Evolutionary conservation across 2,329 filamentous ascomycete genomes (phyloP), one percentile per base, ranked within the genome.

Genomic region (Aotearoamyces nothofagi): DNA sequence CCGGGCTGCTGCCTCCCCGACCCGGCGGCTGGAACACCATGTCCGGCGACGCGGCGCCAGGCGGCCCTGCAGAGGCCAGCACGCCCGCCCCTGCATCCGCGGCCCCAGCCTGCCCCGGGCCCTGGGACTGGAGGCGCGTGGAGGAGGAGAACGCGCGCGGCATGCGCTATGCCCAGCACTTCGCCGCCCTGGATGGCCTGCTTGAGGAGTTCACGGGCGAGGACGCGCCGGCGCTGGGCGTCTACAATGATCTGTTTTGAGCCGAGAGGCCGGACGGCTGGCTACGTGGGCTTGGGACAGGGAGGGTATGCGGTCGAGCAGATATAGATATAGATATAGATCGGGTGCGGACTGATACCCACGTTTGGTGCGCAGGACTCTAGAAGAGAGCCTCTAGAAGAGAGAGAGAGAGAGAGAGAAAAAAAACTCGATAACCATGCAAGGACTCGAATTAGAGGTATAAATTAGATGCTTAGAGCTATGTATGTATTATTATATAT

Each of bases 1-100:
- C 76, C 27, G 72, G 74, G 2, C 58, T 94, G 48, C 57, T 96
- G 28, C 90, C 90, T 0, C 57, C 66, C 33, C 64, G 74, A 26
- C 82, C 83, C 0, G 72, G 66, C 8, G 76, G 74, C 13, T 76
- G 71, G 71, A 55, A 56, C 5, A 41, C 36, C 3, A 50, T 51
- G 49, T 47, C 54, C 29, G 38, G 33, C 6, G 14, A 9, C 15
- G 12, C 23, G 5, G 14, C n/a, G 13, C 17, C 7, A 4, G 17
- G 11, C 5, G 14, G 37, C 42, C 4, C 49, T 52, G 3, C 52
- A 43, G 8, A 16, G 15, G 27, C 5, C n/a, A 25, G 15, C 19
- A 17, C 16, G n/a, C 10, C 17, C 9, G 17, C 28, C 14, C 9
- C 10, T 28, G 11, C 11, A 9, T 28, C 36, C 4, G 30, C 23